Conservation (phyloP, 1,284 basidiomycete species). For the Ceratobasidium papillatum region DNA sequence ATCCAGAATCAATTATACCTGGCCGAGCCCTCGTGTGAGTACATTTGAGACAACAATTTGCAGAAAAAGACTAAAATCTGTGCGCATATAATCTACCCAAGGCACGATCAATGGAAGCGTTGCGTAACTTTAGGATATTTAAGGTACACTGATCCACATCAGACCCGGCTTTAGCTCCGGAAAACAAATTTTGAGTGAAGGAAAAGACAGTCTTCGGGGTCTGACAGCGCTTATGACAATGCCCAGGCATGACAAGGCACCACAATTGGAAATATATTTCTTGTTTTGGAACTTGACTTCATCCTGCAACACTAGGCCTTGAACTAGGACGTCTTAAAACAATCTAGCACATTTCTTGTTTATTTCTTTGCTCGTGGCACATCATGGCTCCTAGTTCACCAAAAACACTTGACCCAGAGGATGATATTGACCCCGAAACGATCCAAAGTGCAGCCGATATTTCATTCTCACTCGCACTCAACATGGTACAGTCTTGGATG, state of each 20-base stretch:
- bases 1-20: no score
- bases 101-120: no score
- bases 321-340: background rate
- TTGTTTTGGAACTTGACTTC: slow-evolving; percentile 21
- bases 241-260: slow-evolving; percentile 7
- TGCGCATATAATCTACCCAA: no score
- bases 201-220: background rate
- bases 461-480: slow-evolving; percentile 76
- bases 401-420: slow-evolving; percentile 12
- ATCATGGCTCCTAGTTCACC: slow-evolving; percentile 10
- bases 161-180: background rate
- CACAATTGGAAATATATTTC: slow-evolving; percentile 8
- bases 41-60: no score
- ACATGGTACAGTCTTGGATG: slow-evolving; percentile 77
- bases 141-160: background rate
- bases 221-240: background rate
- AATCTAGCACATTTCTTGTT: slow-evolving; percentile 15
- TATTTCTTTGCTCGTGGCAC: slow-evolving; percentile 1
- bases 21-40: no score
- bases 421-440: slow-evolving; percentile 44
- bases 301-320: background rate
- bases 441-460: slow-evolving; percentile 66
- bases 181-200: background rate
- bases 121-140: no score
- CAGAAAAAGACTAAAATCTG: no score